phyloP scores from a whole-genome alignment of 371 early-diverging fungal genomes.

The Mucor mucedo region DNA sequence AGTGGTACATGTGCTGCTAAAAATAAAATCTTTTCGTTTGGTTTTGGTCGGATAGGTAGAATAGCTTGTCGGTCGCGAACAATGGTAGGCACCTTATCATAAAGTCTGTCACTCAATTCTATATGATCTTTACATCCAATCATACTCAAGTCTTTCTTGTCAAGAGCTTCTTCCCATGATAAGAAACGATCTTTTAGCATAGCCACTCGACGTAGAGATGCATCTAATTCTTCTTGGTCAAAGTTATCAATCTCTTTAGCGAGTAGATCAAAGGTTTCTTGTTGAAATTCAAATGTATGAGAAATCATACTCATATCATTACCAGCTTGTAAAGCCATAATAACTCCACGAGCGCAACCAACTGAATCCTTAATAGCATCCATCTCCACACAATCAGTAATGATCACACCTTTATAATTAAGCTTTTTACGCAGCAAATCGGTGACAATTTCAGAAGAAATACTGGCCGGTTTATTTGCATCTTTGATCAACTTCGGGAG shows the following conservation, averaged over 20 bases:
- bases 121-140: constrained; percentile 34
- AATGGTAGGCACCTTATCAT: constrained; percentile 44
- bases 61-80: constrained; percentile 33
- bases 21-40: constrained; percentile 33
- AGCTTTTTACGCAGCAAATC: constrained; percentile 41
- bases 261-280: constrained; percentile 33
- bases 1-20: constrained; percentile 51
- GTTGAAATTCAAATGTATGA: constrained; percentile 45
- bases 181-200: constrained; percentile 42
- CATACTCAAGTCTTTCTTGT: constrained; percentile 13
- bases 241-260: constrained; percentile 22
- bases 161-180: constrained; percentile 32
- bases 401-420: constrained; percentile 50
- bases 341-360: constrained; percentile 40
- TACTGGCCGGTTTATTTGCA: constrained; percentile 32
- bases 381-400: constrained; percentile 61
- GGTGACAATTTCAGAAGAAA: constrained; percentile 42
- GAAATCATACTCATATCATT: constrained; percentile 59
- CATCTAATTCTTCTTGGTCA: constrained; percentile 15
- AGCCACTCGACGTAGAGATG: constrained; percentile 42
- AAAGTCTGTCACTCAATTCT: constrained; percentile 36
- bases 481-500: constrained; percentile 41
- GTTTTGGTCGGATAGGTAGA: constrained; percentile 33
- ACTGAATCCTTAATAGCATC: constrained; percentile 53
- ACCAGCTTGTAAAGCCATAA: constrained; percentile 51